Percentiles rank a stretch among this genome's conserved stretches.
phyloP scores from a whole-genome alignment of 1,284 basidiomycete genomes.

The Cryptococcus sp. region DNA sequence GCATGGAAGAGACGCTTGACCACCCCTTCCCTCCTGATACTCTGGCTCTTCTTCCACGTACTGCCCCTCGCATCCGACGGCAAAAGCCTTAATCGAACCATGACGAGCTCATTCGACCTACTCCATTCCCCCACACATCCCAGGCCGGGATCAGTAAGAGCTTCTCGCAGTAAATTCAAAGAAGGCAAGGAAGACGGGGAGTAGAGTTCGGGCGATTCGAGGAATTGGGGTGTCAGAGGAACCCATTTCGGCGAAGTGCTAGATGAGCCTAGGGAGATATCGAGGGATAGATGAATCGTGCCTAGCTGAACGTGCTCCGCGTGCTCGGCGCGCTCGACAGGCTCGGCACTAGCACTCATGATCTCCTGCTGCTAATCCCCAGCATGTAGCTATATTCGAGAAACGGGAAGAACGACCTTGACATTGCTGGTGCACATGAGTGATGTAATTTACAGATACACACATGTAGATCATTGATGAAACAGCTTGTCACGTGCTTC shows the following conservation, averaged over 20 bases:
- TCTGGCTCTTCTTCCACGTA: slow-evolving; percentile 10
- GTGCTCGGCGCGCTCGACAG: too few relatives aligned
- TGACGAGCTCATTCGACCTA: neutral
- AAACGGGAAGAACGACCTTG: too few relatives aligned
- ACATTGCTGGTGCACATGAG: too few relatives aligned
- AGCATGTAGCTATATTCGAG: too few relatives aligned
- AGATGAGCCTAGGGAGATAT: slow-evolving; percentile 4
- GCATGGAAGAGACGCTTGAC: slow-evolving; percentile 9
- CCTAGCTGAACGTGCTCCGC: slow-evolving; percentile 12
- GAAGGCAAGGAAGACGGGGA: neutral
- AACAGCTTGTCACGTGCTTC: too few relatives aligned
- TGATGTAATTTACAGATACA: too few relatives aligned
- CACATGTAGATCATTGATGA: too few relatives aligned
- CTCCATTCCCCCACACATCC: slow-evolving; percentile 17
- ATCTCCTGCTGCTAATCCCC: too few relatives aligned
- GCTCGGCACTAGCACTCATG: too few relatives aligned
- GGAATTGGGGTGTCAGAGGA: slow-evolving; percentile 3
- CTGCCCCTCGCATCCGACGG: slow-evolving; percentile 16
- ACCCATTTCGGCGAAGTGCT: slow-evolving; percentile 3
- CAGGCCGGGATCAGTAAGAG: slow-evolving; percentile 11
- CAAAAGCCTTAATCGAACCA: slow-evolving; percentile 13
- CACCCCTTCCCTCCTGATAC: slow-evolving; percentile 5
- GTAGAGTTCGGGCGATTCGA: slow-evolving; percentile 7
- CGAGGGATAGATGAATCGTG: neutral
- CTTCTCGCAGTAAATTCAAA: slow-evolving; percentile 4